phyloP scores from a whole-genome alignment of 768 basidiomycete genomes.

The Leccinum incarnatum region DNA sequence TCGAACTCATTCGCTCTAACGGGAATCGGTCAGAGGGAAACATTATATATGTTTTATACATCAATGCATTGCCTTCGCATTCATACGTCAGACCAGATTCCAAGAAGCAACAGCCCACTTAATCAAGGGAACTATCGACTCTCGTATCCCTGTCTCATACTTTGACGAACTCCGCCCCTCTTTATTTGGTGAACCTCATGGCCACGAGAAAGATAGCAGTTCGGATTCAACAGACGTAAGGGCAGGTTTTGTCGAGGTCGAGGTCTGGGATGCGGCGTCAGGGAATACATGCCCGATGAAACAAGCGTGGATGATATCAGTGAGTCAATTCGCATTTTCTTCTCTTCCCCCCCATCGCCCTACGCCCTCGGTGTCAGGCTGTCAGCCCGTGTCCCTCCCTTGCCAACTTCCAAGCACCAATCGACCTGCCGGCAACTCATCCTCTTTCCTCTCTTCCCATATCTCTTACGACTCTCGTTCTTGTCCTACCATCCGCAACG shows the following conservation, averaged over 20 bases:
- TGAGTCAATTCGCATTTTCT: slow-evolving; percentile 47
- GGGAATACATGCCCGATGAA: slow-evolving; percentile 66
- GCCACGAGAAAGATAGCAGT: neutral
- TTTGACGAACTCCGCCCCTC: slow-evolving; percentile 73
- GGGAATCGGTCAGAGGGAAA: slow-evolving; percentile 47
- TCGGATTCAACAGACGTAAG: neutral
- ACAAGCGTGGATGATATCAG: slow-evolving; percentile 78
- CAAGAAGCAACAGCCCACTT: slow-evolving; percentile 79
- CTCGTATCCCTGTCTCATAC: slow-evolving; percentile 76
- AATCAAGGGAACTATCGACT: slow-evolving; percentile 79
- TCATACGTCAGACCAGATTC: slow-evolving; percentile 76
- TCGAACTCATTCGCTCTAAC: slow-evolving; percentile 1
- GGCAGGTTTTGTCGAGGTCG: slow-evolving; percentile 48
- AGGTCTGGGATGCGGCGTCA: slow-evolving; percentile 72
- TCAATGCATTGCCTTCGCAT: slow-evolving; percentile 78
- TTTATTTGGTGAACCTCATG: slow-evolving; percentile 41
- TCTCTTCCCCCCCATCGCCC: slow-evolving; percentile 23
- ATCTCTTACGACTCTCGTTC: slow-evolving; percentile 32
- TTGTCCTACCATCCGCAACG: slow-evolving; percentile 22
- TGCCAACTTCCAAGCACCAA: slow-evolving; percentile 19
- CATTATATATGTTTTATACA: slow-evolving; percentile 67
- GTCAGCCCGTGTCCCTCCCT: slow-evolving; percentile 5
- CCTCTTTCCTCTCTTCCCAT: slow-evolving; percentile 25
- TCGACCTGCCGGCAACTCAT: slow-evolving; percentile 26
- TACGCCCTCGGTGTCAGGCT: slow-evolving; percentile 15